Base-by-base conservation (phyloP, 2,329 filamentous ascomycete genomes). In the Colletotrichum sp. region DNA sequence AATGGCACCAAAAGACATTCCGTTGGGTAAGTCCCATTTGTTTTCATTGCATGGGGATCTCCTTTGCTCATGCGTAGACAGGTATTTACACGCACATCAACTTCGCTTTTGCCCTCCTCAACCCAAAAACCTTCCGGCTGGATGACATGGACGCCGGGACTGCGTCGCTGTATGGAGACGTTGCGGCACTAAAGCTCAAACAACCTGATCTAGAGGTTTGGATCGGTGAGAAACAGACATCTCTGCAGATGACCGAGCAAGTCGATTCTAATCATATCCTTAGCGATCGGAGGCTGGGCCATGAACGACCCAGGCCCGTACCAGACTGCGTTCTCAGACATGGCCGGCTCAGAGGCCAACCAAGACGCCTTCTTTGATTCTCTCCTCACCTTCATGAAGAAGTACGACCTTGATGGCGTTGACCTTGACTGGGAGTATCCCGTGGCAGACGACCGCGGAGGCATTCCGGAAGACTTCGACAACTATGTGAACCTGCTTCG, bases 391-490 rank as follows among this genome's bases (percentile, higher is more conserved):
- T 89, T 90, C 77, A 81, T 89, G 79, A 36, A 78, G 2, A 83
- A 80, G 9, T 88, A 87, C 76, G 81, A 81, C 4, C 88, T 89
- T 67, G 84, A 87, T 74, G 87, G 86, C 4, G 80, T 88, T 3
- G 87, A 89, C 67, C 78, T 89, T n/a, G 85, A 89, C 76, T 89
- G 87, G 87, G 83, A 85, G 65, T 81, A 81, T 60, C 82, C 81
- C 0, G 79, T 69, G 1, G 85, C 86, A 5, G 80, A 82, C 18
- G 85, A 86, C 32, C 81, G 86, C 6, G 79, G 79, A 8, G 88
- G 88, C 3, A 76, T 71, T 0, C 36, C 79, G 0, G 81, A 80
- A 3, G 87, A 89, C 57, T 81, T 76, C 55, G 74, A 72, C 0
- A 85, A 87, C 72, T 84, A 81, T 52, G 78, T 80, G 4, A 68